These are phyloP conservation scores for Tubosaeta sp. DNA, from an alignment of 768 basidiomycete species.

Conservation along the genomic window DNA sequence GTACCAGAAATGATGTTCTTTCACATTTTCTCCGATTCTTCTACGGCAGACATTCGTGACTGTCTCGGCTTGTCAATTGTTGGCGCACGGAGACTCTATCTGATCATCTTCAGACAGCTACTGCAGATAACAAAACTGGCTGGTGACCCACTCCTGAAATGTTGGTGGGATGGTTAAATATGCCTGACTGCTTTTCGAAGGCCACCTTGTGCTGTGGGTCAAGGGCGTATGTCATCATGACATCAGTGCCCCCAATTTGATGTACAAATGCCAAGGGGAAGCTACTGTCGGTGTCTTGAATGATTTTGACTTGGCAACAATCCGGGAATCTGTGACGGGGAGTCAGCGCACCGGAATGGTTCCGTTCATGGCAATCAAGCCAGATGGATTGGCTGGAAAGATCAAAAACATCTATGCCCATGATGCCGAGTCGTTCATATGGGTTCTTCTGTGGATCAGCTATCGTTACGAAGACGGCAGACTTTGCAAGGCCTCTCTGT, in stretches of 20 bases:
- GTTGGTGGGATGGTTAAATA: background rate
- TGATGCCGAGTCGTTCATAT: background rate
- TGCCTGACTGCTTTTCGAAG: background rate
- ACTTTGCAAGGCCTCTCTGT: background rate
- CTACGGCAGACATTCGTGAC: background rate
- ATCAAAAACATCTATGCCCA: background rate
- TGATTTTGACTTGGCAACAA: constrained; percentile 28
- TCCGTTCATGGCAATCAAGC: background rate
- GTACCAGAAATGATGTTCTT: background rate
- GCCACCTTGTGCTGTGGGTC: constrained; percentile 6
- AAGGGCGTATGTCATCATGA: background rate
- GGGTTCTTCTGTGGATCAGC: background rate
- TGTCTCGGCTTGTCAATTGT: background rate
- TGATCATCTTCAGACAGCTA: constrained; percentile 2
- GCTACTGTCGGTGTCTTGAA: constrained; percentile 10
- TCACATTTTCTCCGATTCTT: background rate
- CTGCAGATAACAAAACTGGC: background rate
- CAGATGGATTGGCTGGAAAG: too few species aligned
- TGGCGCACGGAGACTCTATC: constrained; percentile 2
- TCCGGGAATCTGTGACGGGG: background rate
- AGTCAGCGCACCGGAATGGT: constrained; percentile 25
- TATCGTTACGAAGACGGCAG: too few species aligned
- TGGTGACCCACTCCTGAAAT: background rate
- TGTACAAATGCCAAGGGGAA: background rate
- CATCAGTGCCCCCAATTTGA: constrained; percentile 1